Conservation (phyloP, 2,329 filamentous ascomycete genomes). For the Moelleriella libera region DNA sequence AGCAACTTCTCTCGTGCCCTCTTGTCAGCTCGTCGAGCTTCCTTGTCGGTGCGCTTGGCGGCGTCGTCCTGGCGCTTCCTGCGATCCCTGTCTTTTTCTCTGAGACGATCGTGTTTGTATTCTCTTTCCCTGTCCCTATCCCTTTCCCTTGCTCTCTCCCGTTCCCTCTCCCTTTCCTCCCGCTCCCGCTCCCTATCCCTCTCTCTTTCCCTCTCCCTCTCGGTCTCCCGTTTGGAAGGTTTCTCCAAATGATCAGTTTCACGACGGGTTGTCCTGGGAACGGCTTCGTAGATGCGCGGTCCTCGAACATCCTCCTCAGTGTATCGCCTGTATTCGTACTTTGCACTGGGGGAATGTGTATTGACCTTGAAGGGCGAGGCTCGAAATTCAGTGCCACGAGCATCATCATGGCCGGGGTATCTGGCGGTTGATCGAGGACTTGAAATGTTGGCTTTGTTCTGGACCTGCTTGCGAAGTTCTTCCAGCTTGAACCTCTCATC, state of each 20-base stretch:
- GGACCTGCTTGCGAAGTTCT: conserved; percentile 43
- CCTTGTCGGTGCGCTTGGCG: conserved; percentile 15
- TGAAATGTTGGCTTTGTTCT: conserved; percentile 27
- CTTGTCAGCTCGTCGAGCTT: conserved; percentile 19
- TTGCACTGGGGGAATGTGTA: conserved; percentile 17
- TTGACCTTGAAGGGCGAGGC: conserved; percentile 24
- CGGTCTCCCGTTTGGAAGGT: conserved; percentile 27
- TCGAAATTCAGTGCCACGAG: conserved; percentile 9
- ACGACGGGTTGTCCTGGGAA: conserved; percentile 24
- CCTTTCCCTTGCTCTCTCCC: background rate
- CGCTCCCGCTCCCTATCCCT: conserved; percentile 3
- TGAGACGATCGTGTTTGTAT: conserved; percentile 1
- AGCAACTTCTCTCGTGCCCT: conserved; percentile 18
- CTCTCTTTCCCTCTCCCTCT: conserved; percentile 20
- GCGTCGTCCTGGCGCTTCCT: conserved; percentile 11
- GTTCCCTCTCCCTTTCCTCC: background rate
- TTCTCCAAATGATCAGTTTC: conserved; percentile 33
- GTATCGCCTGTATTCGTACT: conserved; percentile 23
- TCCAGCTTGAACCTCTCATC: conserved; percentile 60
- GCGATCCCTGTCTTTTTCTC: conserved; percentile 10
- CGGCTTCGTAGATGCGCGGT: conserved; percentile 27
- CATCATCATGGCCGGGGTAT: conserved; percentile 12
- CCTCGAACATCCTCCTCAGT: conserved; percentile 31
- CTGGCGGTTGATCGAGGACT: conserved; percentile 25
- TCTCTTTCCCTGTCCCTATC: conserved; percentile 7